Conservation (phyloP, 129 eudicot genomes). For the Logfia minima region DNA sequence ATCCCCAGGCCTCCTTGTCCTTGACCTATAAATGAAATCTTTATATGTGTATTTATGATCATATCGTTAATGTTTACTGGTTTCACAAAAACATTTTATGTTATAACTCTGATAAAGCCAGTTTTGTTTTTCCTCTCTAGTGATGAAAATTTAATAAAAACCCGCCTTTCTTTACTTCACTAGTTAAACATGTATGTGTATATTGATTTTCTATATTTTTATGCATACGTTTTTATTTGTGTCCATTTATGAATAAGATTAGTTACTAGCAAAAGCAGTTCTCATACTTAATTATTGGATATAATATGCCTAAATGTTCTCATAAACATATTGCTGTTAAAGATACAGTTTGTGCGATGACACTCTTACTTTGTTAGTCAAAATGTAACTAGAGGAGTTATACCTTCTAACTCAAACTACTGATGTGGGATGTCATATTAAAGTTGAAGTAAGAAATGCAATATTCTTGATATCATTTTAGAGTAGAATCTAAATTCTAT, state of each 20-base stretch:
- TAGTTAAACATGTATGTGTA: neutral
- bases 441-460: neutral
- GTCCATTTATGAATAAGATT: neutral
- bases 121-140: neutral
- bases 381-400: neutral
- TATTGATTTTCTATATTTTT: no score
- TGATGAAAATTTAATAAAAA: no score
- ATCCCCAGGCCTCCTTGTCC: no score
- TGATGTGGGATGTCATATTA: neutral
- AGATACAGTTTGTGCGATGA: neutral
- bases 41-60: neutral
- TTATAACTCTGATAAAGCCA: neutral
- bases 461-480: no score
- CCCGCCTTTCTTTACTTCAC: neutral
- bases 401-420: no score
- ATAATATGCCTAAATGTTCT: no score
- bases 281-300: no score
- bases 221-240: neutral
- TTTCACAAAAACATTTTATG: no score
- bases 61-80: neutral
- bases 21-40: no score
- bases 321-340: no score
- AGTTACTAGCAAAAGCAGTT: no score
- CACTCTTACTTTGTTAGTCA: neutral
- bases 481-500: neutral